phyloP scores from a whole-genome alignment of 108 stramenopile genomes.

The Chaetoceros tenuissimus region DNA sequence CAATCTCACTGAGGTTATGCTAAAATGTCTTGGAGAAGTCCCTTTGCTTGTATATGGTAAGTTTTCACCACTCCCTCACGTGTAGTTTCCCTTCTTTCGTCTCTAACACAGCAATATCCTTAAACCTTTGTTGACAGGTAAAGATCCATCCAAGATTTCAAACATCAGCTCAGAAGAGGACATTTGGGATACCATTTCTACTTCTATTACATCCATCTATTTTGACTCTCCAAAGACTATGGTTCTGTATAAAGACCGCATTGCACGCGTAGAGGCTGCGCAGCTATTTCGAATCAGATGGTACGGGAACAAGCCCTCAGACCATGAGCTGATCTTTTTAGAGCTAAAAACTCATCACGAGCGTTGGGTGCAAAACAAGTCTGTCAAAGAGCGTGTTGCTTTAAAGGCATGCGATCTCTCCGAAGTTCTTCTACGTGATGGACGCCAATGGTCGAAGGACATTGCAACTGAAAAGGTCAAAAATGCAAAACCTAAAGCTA shows the following conservation, averaged over 20 bases:
- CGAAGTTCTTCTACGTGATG: not conserved
- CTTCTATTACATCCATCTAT: conserved; percentile 26
- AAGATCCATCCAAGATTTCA: not conserved
- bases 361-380: conserved; percentile 20
- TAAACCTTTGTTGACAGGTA: too few species aligned
- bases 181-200: conserved; percentile 20
- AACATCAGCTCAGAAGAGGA: conserved; percentile 3
- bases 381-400: conserved; percentile 26
- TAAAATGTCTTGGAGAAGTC: conserved; percentile 11
- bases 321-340: conserved; percentile 14
- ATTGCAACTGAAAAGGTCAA: conserved; percentile 8
- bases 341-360: conserved; percentile 40
- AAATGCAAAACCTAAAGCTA: conserved; percentile 4
- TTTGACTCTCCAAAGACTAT: conserved; percentile 29
- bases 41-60: conserved; percentile 31
- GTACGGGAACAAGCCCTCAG: conserved; percentile 28
- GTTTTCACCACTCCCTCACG: too few species aligned
- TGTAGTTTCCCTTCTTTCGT: not conserved
- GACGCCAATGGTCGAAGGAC: conserved; percentile 3
- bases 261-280: conserved; percentile 20
- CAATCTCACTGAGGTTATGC: conserved; percentile 14
- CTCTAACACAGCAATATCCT: too few species aligned
- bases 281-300: conserved; percentile 25
- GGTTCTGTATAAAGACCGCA: conserved; percentile 23
- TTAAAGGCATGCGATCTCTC: conserved; percentile 14